Conservation (phyloP, 768 basidiomycete species). For the Boletus pseudopeckii region DNA sequence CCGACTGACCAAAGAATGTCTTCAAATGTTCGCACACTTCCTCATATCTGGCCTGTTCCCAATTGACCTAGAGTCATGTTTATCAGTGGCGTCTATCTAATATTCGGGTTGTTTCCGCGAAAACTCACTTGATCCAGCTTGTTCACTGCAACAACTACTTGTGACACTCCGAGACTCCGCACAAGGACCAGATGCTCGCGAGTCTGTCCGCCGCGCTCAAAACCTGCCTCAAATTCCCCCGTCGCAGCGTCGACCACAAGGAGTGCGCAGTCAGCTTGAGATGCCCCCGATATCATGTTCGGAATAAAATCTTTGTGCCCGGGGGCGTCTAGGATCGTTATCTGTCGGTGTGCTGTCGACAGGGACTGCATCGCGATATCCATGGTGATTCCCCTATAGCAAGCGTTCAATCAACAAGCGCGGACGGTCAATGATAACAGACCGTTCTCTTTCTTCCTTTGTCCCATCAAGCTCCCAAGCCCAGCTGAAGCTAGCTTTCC, state of each 20-base stretch:
- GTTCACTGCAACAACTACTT: slow-evolving; percentile 90
- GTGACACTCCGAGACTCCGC: slow-evolving; percentile 86
- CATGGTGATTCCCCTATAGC: slow-evolving; percentile 90
- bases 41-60: slow-evolving; percentile 80
- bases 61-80: slow-evolving; percentile 62
- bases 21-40: slow-evolving; percentile 73
- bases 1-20: slow-evolving; percentile 84
- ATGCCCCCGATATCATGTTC: slow-evolving; percentile 98
- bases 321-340: slow-evolving; percentile 96
- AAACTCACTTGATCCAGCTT: slow-evolving; percentile 83
- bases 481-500: slow-evolving; percentile 96
- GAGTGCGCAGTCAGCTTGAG: slow-evolving; percentile 93
- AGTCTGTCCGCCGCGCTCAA: slow-evolving; percentile 92
- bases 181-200: slow-evolving; percentile 91
- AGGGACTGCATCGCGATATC: slow-evolving; percentile 87
- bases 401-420: slow-evolving; percentile 6
- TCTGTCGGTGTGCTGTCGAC: slow-evolving; percentile 66
- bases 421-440: slow-evolving; percentile 13
- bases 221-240: slow-evolving; percentile 96
- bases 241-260: slow-evolving; percentile 87
- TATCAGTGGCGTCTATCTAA: neutral
- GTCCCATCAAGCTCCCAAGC: slow-evolving; percentile 97
- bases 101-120: neutral
- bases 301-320: slow-evolving; percentile 98
- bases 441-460: slow-evolving; percentile 91